Evolutionary conservation across 1,284 basidiomycete species (phyloP), one percentile per base, ranked within the genome.

Genomic region (Pulchroboletus neoregius): DNA sequence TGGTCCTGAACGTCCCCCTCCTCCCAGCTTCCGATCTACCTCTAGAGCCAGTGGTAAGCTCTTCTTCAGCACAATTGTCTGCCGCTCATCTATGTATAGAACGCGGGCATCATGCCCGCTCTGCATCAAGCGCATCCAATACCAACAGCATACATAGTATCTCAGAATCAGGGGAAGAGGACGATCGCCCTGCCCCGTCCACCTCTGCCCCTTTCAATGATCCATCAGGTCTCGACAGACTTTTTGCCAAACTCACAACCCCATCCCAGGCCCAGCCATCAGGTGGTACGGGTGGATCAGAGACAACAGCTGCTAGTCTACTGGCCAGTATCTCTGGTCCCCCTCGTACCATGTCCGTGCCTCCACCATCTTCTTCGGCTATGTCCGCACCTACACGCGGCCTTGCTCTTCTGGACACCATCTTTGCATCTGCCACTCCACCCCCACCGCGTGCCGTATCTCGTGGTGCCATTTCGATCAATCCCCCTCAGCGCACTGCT

Each of bases 1-100:
- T 62, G 80, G 81, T 16, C 82, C 83, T 5, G 78, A 79, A 52
- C 71, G 73, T 28, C 79, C 77, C 2, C 82, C 82, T 7, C 82
- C 69, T 44, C 59, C 61, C 41, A 63, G 58, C 43, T 58, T 67
- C 37, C 61, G 65, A 30, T 64, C 66, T 2, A 40, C 43, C 12
- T 66, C 62, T 44, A 54, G 66, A 46, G 34, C 65, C 16, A 66
- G 65, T 30, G 65, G 66, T 64, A 43, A 43, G 66, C 26, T 4
- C 20, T 39, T 26, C 20, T 22, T 7, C 23, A 5, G 3, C 16
- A 16, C 10, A 7, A 4, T 10, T 20, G 2, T 6, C 31, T 33
- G 6, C 42, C 16, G 16, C 58, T 66, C 41, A 67, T n/a, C 13
- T 9, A 22, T 10, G 5, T 20, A 2, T 28, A 64, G 62, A 68